Percentiles rank a stretch among this genome's conserved stretches.
Evolutionary conservation across 345 rosid genomes (phyloP).

Genomic region (Citrus maxima): DNA sequence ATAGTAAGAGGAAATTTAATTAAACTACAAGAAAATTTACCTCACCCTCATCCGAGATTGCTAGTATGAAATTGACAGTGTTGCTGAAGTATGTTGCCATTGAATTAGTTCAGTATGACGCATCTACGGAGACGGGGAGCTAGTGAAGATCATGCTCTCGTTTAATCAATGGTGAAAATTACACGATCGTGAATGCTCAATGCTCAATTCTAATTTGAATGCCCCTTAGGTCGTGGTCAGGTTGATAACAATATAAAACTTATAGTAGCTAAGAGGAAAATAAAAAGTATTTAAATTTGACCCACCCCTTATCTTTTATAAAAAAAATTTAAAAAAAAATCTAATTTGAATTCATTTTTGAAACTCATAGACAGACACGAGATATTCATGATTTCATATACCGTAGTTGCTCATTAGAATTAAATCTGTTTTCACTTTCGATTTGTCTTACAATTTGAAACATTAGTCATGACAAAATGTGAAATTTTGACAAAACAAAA

Average conservation of each 20-base stretch:
- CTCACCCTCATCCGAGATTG: no score
- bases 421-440: not conserved
- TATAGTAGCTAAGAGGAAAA: accelerated
- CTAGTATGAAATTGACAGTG: no score
- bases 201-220: not conserved
- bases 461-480: not conserved
- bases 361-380: not conserved
- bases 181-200: not conserved
- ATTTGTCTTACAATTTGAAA: not conserved
- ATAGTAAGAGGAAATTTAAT: no score
- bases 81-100: no score
- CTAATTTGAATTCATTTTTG: not conserved
- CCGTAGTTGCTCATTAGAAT: not conserved
- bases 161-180: not conserved
- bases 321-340: no score
- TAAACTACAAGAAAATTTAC: no score
- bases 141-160: no score
- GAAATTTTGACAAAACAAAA: not conserved
- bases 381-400: not conserved
- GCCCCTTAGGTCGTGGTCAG: no score
- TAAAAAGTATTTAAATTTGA: no score
- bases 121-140: no score
- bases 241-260: no score
- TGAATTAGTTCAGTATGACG: no score
- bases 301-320: accelerated